Evolutionary conservation across 2,329 filamentous ascomycete species (phyloP).

Genomic region (Periconia macrospinosa): DNA sequence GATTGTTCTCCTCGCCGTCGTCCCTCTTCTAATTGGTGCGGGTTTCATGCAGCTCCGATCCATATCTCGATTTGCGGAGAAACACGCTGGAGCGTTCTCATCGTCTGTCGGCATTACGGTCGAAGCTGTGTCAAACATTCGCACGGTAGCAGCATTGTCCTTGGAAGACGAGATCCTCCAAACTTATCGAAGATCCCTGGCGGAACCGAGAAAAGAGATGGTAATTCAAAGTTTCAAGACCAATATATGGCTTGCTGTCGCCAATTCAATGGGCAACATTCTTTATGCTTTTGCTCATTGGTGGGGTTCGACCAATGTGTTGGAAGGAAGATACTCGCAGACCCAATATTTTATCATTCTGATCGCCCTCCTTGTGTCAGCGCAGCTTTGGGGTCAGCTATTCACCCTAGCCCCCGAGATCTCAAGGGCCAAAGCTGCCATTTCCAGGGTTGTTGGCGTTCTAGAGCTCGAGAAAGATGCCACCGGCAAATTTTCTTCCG

Average conservation of each 20-base stretch:
- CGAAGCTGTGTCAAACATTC: constrained; percentile 56
- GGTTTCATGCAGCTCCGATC: constrained; percentile 70
- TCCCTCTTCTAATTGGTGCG: constrained; percentile 69
- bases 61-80: constrained; percentile 61
- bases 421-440: constrained; percentile 65
- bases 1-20: constrained; percentile 68
- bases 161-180: constrained; percentile 53
- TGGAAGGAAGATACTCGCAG: constrained; percentile 65
- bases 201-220: constrained; percentile 53
- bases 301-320: constrained; percentile 75
- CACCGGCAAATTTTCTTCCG: constrained; percentile 57
- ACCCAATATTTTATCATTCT: constrained; percentile 76
- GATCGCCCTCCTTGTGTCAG: constrained; percentile 70
- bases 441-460: constrained; percentile 76
- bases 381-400: constrained; percentile 73
- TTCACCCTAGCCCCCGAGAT: constrained; percentile 76
- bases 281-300: constrained; percentile 78
- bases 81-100: constrained; percentile 54
- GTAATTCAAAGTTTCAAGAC: constrained; percentile 53
- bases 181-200: constrained; percentile 50
- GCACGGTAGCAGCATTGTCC: constrained; percentile 55
- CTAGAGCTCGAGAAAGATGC: constrained; percentile 38
- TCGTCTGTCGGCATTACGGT: constrained; percentile 55
- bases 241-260: constrained; percentile 63
- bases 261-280: constrained; percentile 64